Evolutionary conservation across 306 rosid genomes (phyloP).

Genomic region (Cicer judaicum): DNA sequence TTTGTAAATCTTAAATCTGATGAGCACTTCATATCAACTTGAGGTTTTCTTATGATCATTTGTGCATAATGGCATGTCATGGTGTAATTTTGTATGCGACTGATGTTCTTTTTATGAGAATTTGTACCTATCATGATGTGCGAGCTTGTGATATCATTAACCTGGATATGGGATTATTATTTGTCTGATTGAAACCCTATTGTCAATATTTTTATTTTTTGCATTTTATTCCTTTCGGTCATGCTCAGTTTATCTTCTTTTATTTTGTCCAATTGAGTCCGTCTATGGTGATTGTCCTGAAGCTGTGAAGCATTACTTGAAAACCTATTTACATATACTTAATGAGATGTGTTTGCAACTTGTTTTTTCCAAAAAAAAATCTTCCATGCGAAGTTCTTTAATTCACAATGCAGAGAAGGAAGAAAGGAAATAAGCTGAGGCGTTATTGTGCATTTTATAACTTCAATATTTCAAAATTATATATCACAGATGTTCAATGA

Average conservation of each 20-base stretch:
- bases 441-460: constrained; percentile 35
- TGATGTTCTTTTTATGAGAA: background rate
- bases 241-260: constrained; percentile 18
- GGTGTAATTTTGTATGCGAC: constrained; percentile 18
- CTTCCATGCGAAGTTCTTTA: constrained; percentile 24
- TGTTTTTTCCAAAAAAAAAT: background rate
- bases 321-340: constrained; percentile 21
- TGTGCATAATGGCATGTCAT: constrained; percentile 13
- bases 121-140: background rate
- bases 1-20: constrained; percentile 16
- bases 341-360: constrained; percentile 9
- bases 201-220: background rate
- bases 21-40: background rate
- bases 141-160: background rate
- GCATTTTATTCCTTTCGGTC: background rate
- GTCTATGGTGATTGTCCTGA: constrained; percentile 17
- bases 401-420: constrained; percentile 12
- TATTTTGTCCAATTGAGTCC: constrained; percentile 2
- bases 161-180: background rate
- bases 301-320: constrained; percentile 23
- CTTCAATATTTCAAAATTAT: constrained; percentile 36
- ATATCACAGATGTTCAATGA: constrained; percentile 84
- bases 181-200: constrained; percentile 1
- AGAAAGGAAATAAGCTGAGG: constrained; percentile 1
- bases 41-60: constrained; percentile 17